A percentile compares a stretch with the other conserved stretches of the same genome.
Evolutionary conservation across 176 grass and related monocot species (phyloP).

Genomic region (Carex parvula): DNA sequence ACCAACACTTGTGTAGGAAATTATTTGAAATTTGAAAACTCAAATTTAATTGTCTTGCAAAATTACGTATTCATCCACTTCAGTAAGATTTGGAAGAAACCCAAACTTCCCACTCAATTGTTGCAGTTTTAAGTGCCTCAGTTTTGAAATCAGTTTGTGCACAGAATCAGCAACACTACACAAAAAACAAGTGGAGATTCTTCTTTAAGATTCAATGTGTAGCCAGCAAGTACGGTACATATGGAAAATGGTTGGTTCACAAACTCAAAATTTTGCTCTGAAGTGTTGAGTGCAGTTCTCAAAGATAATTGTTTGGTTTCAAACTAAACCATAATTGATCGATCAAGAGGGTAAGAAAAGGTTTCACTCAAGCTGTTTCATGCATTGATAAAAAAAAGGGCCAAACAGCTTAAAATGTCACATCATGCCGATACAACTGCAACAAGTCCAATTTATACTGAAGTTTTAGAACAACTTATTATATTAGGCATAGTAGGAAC

Average conservation of each 20-base stretch:
- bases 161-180: not conserved
- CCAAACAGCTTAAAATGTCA: conserved; percentile 16
- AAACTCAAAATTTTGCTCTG: not conserved
- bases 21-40: too few species aligned
- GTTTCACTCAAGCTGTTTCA: conserved; percentile 16
- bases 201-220: not conserved
- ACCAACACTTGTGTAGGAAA: too few species aligned
- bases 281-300: not conserved
- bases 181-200: not conserved
- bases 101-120: not conserved
- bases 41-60: too few species aligned
- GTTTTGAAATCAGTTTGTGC: not conserved
- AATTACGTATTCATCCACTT: not conserved
- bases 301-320: not conserved
- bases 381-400: conserved; percentile 16
- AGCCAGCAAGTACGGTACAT: not conserved
- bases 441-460: not conserved
- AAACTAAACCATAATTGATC: not conserved
- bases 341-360: not conserved
- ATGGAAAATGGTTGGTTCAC: not conserved
- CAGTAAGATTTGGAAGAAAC: not conserved
- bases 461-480: conserved; percentile 4
- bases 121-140: not conserved
- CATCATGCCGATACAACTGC: conserved; percentile 11
- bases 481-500: conserved; percentile 16